A percentile compares a stretch with the other conserved stretches of the same genome.
These are phyloP conservation scores for Zoysia matrella DNA, from an alignment of 202 grass and related monocot genomes.

Conservation along the genomic window DNA sequence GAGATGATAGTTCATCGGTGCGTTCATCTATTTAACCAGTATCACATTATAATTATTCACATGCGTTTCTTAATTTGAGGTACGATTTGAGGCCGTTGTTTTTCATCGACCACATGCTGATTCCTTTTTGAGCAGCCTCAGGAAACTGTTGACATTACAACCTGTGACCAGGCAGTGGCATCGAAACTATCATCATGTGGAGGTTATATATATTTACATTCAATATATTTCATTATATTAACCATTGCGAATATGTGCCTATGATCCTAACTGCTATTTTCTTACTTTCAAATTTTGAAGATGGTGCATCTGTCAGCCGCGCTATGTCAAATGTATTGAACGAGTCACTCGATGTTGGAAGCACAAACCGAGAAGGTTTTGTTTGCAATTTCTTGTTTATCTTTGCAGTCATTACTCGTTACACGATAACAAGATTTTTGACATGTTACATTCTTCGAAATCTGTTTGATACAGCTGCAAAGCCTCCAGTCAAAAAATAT, in stretches of 20 bases:
- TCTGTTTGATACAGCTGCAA: conserved; percentile 55
- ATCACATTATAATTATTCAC: conserved; percentile 3
- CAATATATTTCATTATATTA: neutral
- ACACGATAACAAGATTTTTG: neutral
- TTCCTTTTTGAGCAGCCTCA: conserved; percentile 47
- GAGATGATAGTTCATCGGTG: conserved; percentile 71
- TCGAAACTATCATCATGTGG: conserved; percentile 53
- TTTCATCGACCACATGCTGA: conserved; percentile 15
- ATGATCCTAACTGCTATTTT: conserved; percentile 11
- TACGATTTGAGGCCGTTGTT: conserved; percentile 27
- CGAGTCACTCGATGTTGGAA: conserved; percentile 45
- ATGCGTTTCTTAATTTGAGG: conserved; percentile 10
- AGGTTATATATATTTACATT: conserved; percentile 45
- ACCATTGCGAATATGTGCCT: neutral
- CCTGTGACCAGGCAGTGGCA: conserved; percentile 61
- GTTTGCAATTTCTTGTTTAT: neutral
- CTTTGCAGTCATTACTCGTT: neutral
- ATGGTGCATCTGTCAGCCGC: conserved; percentile 45
- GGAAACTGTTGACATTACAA: conserved; percentile 72
- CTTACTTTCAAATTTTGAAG: conserved; percentile 38
- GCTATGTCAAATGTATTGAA: conserved; percentile 42
- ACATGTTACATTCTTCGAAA: conserved; percentile 17
- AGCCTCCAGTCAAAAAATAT: conserved; percentile 48
- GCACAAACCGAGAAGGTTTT: conserved; percentile 56
- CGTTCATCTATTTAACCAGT: conserved; percentile 32